These are phyloP conservation scores for Pseudocercospora cruenta DNA, from an alignment of 2,329 filamentous ascomycete species.

Conservation along the genomic window DNA sequence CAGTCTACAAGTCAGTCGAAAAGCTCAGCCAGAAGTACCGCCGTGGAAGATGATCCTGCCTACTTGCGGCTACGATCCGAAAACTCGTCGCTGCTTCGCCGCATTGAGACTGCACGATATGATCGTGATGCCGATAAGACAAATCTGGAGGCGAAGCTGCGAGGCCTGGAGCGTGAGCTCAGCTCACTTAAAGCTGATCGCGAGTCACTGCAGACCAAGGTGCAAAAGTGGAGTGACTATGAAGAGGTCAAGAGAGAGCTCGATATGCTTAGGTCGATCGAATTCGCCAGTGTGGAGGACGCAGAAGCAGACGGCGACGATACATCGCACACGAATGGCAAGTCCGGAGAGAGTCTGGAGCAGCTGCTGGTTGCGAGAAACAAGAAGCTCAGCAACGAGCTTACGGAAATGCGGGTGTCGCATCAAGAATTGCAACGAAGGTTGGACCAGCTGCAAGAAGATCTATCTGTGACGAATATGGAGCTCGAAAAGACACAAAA, in stretches of 20 bases:
- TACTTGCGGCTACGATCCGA: conserved; percentile 89
- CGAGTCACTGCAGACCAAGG: conserved; percentile 75
- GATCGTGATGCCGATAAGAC: conserved; percentile 83
- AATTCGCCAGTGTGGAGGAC: conserved; percentile 84
- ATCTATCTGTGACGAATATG: conserved; percentile 78
- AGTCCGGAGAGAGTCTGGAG: conserved; percentile 76
- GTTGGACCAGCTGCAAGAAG: conserved; percentile 78
- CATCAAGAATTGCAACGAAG: conserved; percentile 87
- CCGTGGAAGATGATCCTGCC: conserved; percentile 83
- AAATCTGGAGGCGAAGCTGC: conserved; percentile 73
- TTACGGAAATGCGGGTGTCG: conserved; percentile 89
- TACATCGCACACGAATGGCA: conserved; percentile 51
- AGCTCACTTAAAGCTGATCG: conserved; percentile 76
- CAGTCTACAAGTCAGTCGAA: conserved; percentile 78
- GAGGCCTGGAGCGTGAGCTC: conserved; percentile 78
- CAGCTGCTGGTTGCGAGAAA: conserved; percentile 89
- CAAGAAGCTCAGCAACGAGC: conserved; percentile 93
- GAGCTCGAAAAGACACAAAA: conserved; percentile 84
- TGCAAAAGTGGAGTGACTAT: conserved; percentile 90
- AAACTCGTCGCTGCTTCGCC: conserved; percentile 87
- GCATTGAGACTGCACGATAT: conserved; percentile 79
- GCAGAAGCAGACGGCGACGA: conserved; percentile 62
- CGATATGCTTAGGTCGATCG: conserved; percentile 92
- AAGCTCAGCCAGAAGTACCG: conserved; percentile 58
- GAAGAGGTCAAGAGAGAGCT: conserved; percentile 95